These are phyloP conservation scores for Neonectria punicea DNA, from an alignment of 2,329 filamentous ascomycete species.

Conservation along the genomic window DNA sequence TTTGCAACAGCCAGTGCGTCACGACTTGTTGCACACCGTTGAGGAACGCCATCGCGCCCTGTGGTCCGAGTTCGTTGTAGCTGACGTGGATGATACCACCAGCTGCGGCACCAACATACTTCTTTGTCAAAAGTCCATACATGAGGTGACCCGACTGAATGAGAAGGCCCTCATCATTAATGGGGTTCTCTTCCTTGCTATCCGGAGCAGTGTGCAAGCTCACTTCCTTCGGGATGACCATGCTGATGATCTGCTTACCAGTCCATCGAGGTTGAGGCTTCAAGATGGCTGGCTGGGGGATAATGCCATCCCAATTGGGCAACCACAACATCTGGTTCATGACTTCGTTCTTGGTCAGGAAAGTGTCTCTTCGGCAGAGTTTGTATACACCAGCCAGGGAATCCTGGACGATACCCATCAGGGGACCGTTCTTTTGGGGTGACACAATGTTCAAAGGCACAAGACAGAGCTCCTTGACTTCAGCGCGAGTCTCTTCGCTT, in stretches of 20 bases:
- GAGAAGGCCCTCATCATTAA: constrained; percentile 81
- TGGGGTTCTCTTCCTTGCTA: constrained; percentile 67
- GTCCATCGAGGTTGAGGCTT: constrained; percentile 96
- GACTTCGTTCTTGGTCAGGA: constrained; percentile 88
- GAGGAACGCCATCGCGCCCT: constrained; percentile 92
- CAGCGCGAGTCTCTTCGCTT: constrained; percentile 94
- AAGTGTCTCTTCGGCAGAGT: constrained; percentile 91
- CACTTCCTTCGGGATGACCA: constrained; percentile 88
- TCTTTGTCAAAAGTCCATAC: constrained; percentile 92
- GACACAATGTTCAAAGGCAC: constrained; percentile 99
- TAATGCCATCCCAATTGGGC: constrained; percentile 94
- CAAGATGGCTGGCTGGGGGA: constrained; percentile 91
- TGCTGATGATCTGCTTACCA: constrained; percentile 95
- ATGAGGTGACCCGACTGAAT: constrained; percentile 90
- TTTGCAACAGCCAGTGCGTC: constrained; percentile 96
- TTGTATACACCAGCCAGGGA: constrained; percentile 97
- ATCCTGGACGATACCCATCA: constrained; percentile 99
- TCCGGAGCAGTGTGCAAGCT: constrained; percentile 77
- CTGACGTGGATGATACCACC: constrained; percentile 95
- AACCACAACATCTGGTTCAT: constrained; percentile 99
- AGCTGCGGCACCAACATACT: constrained; percentile 88
- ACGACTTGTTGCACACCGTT: constrained; percentile 95
- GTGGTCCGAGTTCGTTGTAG: constrained; percentile 91
- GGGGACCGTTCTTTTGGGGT: constrained; percentile 92
- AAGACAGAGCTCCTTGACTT: constrained; percentile 93